phyloP scores from a whole-genome alignment of 768 basidiomycete species.

The Pleurotus djamor region DNA sequence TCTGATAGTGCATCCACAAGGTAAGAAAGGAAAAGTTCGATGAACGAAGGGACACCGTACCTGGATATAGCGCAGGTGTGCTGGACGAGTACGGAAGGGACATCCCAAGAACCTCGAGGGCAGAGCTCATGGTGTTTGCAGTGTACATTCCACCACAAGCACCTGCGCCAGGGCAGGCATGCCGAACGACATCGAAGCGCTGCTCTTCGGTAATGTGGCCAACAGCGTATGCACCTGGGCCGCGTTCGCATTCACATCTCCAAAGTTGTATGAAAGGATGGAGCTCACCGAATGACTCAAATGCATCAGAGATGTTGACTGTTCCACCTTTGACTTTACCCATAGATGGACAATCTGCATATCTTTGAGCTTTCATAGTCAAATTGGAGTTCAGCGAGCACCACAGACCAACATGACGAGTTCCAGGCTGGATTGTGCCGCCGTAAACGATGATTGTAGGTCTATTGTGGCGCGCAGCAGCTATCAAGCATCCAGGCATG shows the following conservation, averaged over 20 bases:
- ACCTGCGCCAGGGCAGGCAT: constrained; percentile 84
- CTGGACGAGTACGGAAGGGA: constrained; percentile 82
- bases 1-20: constrained; percentile 33
- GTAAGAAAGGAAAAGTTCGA: not conserved
- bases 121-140: constrained; percentile 89
- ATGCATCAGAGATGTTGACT: constrained; percentile 82
- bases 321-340: constrained; percentile 76
- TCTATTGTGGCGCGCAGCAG: constrained; percentile 82
- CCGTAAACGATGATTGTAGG: constrained; percentile 89
- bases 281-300: constrained; percentile 73
- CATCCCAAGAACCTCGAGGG: constrained; percentile 82
- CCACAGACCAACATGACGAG: constrained; percentile 58
- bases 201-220: constrained; percentile 81
- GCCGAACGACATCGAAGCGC: constrained; percentile 79
- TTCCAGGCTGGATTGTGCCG: constrained; percentile 79
- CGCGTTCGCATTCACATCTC: not conserved
- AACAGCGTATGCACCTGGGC: constrained; percentile 67
- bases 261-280: not conserved
- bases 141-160: constrained; percentile 91
- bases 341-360: constrained; percentile 73
- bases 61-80: constrained; percentile 70
- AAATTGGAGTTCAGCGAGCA: not conserved
- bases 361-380: constrained; percentile 7
- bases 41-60: constrained; percentile 28
- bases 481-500: constrained; percentile 89